These are phyloP conservation scores for Filosporella fistucella DNA, from an alignment of 495 filamentous ascomycete genomes.

Conservation along the genomic window DNA sequence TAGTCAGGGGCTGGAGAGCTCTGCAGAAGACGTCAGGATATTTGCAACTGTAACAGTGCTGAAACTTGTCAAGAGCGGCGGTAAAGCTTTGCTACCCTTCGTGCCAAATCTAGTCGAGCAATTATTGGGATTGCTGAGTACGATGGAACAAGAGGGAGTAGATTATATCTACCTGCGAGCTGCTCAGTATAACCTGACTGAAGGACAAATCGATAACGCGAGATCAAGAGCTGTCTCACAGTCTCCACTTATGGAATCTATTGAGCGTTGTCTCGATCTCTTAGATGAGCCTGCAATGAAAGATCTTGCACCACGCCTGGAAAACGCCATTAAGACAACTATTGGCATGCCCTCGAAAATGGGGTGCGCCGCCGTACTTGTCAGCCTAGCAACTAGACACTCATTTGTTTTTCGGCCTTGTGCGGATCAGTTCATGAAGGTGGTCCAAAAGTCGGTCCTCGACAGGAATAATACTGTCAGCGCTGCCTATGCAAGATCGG, in stretches of 20 bases:
- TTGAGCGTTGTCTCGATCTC: conserved; percentile 84
- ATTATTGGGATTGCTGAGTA: conserved; percentile 74
- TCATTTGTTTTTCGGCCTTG: conserved; percentile 69
- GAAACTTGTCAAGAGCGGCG: conserved; percentile 83
- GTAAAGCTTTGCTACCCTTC: conserved; percentile 68
- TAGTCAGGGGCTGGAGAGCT: conserved; percentile 81
- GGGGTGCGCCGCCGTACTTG: conserved; percentile 79
- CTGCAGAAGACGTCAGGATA: conserved; percentile 75
- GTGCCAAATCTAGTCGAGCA: conserved; percentile 77
- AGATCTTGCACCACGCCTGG: conserved; percentile 63
- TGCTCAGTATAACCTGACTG: conserved; percentile 75
- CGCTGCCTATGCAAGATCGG: conserved; percentile 76
- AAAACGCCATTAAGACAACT: conserved; percentile 75
- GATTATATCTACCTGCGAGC: conserved; percentile 92
- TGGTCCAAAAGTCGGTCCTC: conserved; percentile 71
- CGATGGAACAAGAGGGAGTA: conserved; percentile 77
- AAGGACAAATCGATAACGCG: conserved; percentile 82
- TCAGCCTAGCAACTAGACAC: conserved; percentile 78
- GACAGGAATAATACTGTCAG: conserved; percentile 90
- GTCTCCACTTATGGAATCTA: conserved; percentile 91
- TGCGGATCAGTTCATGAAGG: conserved; percentile 70
- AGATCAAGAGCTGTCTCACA: conserved; percentile 72
- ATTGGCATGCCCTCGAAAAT: conserved; percentile 92
- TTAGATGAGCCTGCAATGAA: conserved; percentile 72
- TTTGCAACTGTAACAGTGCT: conserved; percentile 73